Evolutionary conservation across 768 basidiomycete genomes (phyloP), one percentile per base, ranked within the genome.

Genomic region (Sporobolomyces phaffii): DNA sequence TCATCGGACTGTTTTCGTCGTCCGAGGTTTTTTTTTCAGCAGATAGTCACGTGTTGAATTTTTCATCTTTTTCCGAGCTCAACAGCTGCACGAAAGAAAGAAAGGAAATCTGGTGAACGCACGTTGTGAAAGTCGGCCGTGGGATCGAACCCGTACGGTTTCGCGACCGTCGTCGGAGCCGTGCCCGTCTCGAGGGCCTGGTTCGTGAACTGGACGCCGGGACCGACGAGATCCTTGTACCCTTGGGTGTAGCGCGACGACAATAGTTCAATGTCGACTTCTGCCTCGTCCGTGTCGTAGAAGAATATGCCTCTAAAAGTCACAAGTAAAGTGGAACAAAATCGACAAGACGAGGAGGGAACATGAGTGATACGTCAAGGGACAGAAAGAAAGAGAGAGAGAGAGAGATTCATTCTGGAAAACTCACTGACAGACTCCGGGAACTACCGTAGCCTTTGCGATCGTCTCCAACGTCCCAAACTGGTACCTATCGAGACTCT

Each of bases 261-360:
- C 24, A 65, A 50, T 4, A 43, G 15, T n/a, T 65, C 56, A n/a
- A 65, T 59, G 49, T 59, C 56, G 49, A 59, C 29, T 24, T 51
- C 40, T 3, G 22, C 29, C 10, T 34, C 20, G 45, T 52, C 43
- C 17, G 1, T 22, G 10, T 34, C 22, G n/a, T 31, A 61, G 34
- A 47, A 49, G 22, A 47, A 48, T 6, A 48, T 36, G 1, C 34
- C 59, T 36, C 47, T 40, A 20, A n/a, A n/a, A n/a, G n/a, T n/a
- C 13, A 10, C n/a, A 15, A 49, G 24, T 44, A 34, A 4, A 15
- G 47, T 51, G 29, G 47, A 57, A 20, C 14, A 11, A 14, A n/a
- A 13, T 20, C 41, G 3, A 26, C 26, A 48, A 11, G 5, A 38
- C 38, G 38, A 38, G 38, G 38, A 17, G 17, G 38, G 38, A 38